These are phyloP conservation scores for Trichoderma koningii DNA, from an alignment of 2,329 filamentous ascomycete species.

Conservation along the genomic window DNA sequence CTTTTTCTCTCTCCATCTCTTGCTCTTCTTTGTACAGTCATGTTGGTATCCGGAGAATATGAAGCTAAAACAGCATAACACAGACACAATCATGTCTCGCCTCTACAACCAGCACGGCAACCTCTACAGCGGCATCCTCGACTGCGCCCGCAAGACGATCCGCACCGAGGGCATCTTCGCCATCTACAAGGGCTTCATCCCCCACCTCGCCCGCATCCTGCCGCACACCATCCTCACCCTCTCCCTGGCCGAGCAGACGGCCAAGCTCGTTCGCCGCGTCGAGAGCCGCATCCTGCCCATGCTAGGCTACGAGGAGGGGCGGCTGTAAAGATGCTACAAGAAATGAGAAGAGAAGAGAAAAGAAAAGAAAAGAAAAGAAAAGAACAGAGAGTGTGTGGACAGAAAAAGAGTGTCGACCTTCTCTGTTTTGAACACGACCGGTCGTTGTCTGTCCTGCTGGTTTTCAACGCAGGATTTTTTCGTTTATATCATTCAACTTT, in stretches of 20 bases:
- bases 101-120: slow-evolving; percentile 99
- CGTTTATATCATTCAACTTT: slow-evolving; percentile 12
- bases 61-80: too few species aligned
- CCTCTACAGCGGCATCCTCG: slow-evolving; percentile 89
- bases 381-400: too few species aligned
- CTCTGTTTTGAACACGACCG: not conserved
- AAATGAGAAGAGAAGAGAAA: too few species aligned
- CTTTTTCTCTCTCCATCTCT: not conserved
- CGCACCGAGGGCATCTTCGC: slow-evolving; percentile 88
- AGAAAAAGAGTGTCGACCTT: too few species aligned
- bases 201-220: slow-evolving; percentile 89
- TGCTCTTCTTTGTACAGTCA: not conserved
- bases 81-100: slow-evolving; percentile 95
- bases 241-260: slow-evolving; percentile 93
- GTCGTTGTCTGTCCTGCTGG: slow-evolving; percentile 1
- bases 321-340: slow-evolving; percentile 7
- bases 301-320: slow-evolving; percentile 35
- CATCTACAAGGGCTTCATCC: slow-evolving; percentile 97
- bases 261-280: slow-evolving; percentile 81
- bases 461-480: not conserved
- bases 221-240: slow-evolving; percentile 95
- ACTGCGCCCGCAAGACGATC: slow-evolving; percentile 88
- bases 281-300: slow-evolving; percentile 61
- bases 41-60: too few species aligned
- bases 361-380: too few species aligned